Evolutionary conservation across 176 grass and related monocot species (phyloP).

Genomic region (Triticum monococcum): DNA sequence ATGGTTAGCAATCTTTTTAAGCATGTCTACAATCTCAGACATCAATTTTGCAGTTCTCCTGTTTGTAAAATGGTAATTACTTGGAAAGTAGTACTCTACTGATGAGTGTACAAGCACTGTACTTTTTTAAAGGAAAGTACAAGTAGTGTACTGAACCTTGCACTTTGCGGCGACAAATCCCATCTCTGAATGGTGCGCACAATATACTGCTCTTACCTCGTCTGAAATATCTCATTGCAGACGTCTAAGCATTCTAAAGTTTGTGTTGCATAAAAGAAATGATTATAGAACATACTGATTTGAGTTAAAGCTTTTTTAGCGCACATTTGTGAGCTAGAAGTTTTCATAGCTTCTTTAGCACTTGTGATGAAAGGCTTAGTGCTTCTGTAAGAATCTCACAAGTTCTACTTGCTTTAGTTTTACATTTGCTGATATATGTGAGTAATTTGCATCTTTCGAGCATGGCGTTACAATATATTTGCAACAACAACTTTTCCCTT

Average conservation of each 20-base stretch:
- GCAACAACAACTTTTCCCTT: neutral
- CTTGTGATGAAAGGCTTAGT: neutral
- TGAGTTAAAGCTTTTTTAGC: neutral
- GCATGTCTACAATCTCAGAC: neutral
- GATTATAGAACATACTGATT: neutral
- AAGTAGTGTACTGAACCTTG: neutral
- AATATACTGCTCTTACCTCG: neutral
- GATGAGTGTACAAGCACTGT: neutral
- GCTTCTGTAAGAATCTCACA: neutral
- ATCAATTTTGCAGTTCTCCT: neutral
- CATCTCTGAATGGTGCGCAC: neutral
- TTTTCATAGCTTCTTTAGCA: neutral
- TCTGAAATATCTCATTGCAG: neutral
- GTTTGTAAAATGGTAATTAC: neutral
- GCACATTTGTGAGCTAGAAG: neutral
- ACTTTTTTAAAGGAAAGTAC: neutral
- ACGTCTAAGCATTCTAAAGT: neutral
- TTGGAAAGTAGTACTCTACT: neutral
- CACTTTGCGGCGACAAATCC: neutral
- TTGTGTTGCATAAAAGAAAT: conserved; percentile 6
- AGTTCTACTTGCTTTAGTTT: neutral
- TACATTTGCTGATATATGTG: neutral
- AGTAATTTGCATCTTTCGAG: neutral
- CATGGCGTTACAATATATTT: neutral
- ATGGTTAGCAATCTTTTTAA: neutral